Evolutionary conservation across 176 grass and related monocot species (phyloP), one percentile per base, ranked within the genome.

Genomic region (Hsuehochloa calcarea): DNA sequence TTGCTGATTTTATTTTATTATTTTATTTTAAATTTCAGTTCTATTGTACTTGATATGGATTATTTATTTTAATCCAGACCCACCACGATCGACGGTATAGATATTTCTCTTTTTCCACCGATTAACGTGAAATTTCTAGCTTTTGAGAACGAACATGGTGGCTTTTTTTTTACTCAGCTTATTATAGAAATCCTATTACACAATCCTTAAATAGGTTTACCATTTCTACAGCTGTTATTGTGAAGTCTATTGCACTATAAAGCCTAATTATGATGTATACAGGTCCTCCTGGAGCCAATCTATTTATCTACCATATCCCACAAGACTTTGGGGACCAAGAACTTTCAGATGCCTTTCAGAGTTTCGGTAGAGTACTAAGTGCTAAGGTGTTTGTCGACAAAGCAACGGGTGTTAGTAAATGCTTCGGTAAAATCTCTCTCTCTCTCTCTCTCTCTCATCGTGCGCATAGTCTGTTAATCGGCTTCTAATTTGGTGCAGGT

Each of bases 361-460:
- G 92, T 67, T 99, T 92, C 45, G 97, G 97, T 37, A 91, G 90
- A 81, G 93, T 99, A 82, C 47, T 99, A 67, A 99, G 97, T 70
- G 97, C 93, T 68, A 99, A 99, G 88, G 97, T 99, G 66, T 99
- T 91, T 86, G 90, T 99, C 72, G 97, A 99, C 90, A 99, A 99
- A 80, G 88, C 97, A 46, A 99, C 93, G 15, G 93, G 97, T 58
- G 85, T 86, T 76, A 99, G 97, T 76, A 99, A 99, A 96, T 99
- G 97, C 54, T 99, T 99, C 5, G 97, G 97, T 99, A 96, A 80
- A 68, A 15, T 0, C 72, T 59, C 81, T 52, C 40, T 13, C 15
- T 23, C 0, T 6, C 10, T 23, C 38, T 22, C 5, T 25, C 22
- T 23, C 15, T 44, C 23, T 1, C 4, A n/a, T 59, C 10, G 12